phyloP scores from a whole-genome alignment of 2,329 filamentous ascomycete genomes.

The Sporothrix globosa region DNA sequence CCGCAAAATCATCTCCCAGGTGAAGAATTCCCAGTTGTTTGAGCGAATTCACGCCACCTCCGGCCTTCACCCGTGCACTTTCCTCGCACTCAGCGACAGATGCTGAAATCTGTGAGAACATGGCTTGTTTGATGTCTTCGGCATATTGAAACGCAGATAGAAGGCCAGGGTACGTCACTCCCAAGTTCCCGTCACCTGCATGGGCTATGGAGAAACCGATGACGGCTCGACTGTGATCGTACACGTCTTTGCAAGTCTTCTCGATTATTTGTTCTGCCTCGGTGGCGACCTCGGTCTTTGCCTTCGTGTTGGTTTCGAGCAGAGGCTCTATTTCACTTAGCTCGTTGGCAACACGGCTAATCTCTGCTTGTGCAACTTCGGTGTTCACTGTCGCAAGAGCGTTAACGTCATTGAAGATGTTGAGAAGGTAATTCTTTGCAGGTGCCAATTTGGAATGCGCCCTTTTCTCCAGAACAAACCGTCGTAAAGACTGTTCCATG shows the following conservation, averaged over 20 bases:
- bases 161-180: constrained; percentile 84
- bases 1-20: constrained; percentile 82
- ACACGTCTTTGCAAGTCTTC: constrained; percentile 80
- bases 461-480: constrained; percentile 94
- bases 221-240: constrained; percentile 76
- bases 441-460: constrained; percentile 94
- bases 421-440: constrained; percentile 91
- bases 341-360: constrained; percentile 80
- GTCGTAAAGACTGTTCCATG: constrained; percentile 82
- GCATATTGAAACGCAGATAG: constrained; percentile 88
- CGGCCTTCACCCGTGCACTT: constrained; percentile 75
- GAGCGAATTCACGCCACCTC: constrained; percentile 80
- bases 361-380: constrained; percentile 81
- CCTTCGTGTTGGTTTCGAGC: constrained; percentile 80
- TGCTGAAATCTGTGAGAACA: constrained; percentile 83
- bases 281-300: constrained; percentile 77
- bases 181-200: constrained; percentile 75
- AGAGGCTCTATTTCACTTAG: constrained; percentile 81
- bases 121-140: constrained; percentile 87
- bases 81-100: constrained; percentile 82
- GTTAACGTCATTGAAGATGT: constrained; percentile 85
- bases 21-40: constrained; percentile 87
- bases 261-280: constrained; percentile 82
- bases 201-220: constrained; percentile 75
- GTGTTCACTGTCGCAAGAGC: constrained; percentile 83